Conservation (phyloP, 495 filamentous ascomycete genomes). For the Talaromyces thailandensis region DNA sequence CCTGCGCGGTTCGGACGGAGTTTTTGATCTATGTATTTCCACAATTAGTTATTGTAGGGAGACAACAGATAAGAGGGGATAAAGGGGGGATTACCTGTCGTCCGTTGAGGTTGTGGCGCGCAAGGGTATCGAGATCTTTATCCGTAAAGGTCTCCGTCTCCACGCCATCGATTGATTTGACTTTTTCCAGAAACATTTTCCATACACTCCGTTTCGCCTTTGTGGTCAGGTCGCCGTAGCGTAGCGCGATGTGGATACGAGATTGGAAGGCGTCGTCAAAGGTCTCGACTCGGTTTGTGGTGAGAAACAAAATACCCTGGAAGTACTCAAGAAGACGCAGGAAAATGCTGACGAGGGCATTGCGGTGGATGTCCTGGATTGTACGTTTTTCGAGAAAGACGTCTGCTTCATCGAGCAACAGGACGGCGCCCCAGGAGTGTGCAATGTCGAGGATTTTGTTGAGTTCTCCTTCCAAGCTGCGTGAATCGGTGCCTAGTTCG, state of each 20-base stretch:
- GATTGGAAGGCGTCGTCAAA: slow-evolving; percentile 62
- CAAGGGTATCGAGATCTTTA: slow-evolving; percentile 56
- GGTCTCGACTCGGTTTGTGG: slow-evolving; percentile 69
- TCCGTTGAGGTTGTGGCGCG: slow-evolving; percentile 72
- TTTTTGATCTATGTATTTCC: slow-evolving; percentile 67
- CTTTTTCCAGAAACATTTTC: slow-evolving; percentile 73
- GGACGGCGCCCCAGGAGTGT: slow-evolving; percentile 76
- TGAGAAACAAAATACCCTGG: slow-evolving; percentile 73
- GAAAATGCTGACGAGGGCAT: slow-evolving; percentile 72
- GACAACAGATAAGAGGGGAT: background rate
- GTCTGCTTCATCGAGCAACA: slow-evolving; percentile 71
- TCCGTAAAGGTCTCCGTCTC: slow-evolving; percentile 55
- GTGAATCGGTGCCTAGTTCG: slow-evolving; percentile 71
- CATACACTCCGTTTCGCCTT: slow-evolving; percentile 78
- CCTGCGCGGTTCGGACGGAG: slow-evolving; percentile 77
- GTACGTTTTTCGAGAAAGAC: slow-evolving; percentile 70
- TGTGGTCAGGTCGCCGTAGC: slow-evolving; percentile 67
- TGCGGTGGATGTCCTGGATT: slow-evolving; percentile 62
- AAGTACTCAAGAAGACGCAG: slow-evolving; percentile 65
- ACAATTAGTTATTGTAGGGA: slow-evolving; percentile 3
- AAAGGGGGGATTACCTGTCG: slow-evolving; percentile 50
- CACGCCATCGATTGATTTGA: slow-evolving; percentile 54
- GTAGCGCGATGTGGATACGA: slow-evolving; percentile 64
- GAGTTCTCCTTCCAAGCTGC: slow-evolving; percentile 69
- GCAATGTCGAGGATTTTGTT: slow-evolving; percentile 81